Evolutionary conservation across 2,329 filamentous ascomycete genomes (phyloP).

Genomic region (Rhynchosporium graminicola): DNA sequence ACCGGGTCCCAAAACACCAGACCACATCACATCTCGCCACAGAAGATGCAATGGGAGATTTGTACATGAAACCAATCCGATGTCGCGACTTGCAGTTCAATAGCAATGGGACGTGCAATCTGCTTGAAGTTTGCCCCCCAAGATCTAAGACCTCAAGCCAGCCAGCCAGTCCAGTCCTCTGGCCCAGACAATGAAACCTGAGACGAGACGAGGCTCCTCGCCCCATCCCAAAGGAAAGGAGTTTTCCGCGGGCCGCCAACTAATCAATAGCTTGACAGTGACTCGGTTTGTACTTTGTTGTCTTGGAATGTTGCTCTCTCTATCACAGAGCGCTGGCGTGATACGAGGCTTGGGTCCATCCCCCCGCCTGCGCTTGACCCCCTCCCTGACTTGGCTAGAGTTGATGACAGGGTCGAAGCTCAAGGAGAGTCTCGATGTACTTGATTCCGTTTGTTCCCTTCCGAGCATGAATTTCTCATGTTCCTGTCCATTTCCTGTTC

Average conservation of each 20-base stretch:
- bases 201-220: not conserved
- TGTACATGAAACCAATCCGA: not conserved
- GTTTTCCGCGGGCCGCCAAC: not conserved
- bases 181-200: constrained; percentile 5
- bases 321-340: not conserved
- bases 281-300: not conserved
- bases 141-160: constrained; percentile 3
- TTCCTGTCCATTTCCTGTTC: not conserved
- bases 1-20: not conserved
- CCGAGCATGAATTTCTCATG: not conserved
- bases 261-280: not conserved
- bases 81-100: not conserved
- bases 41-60: not conserved
- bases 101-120: not conserved
- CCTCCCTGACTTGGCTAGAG: not conserved
- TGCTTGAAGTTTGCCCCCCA: not conserved
- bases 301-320: not conserved
- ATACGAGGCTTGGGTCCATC: not conserved
- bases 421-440: not conserved
- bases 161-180: not conserved
- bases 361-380: not conserved
- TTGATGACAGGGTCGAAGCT: constrained; percentile 6
- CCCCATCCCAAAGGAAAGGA: not conserved
- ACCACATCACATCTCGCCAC: not conserved
- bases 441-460: not conserved